Percentiles rank a stretch among this genome's conserved stretches.
phyloP scores from a whole-genome alignment of 1,284 basidiomycete genomes.

The Schizophyllum amplum region DNA sequence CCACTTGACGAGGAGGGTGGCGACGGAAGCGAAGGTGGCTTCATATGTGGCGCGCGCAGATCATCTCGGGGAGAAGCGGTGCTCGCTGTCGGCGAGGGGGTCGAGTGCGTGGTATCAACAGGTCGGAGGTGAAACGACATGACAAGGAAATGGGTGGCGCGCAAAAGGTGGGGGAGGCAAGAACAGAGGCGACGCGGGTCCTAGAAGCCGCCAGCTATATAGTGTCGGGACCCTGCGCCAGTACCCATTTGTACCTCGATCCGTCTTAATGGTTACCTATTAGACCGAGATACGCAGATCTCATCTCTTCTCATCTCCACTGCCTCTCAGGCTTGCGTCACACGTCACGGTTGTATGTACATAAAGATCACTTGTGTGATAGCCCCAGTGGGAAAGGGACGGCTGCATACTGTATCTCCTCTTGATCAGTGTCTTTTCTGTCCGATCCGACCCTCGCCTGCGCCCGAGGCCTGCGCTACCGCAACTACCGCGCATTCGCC shows the following conservation, averaged over 20 bases:
- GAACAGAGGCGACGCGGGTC: conserved; percentile 13
- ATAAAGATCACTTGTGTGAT: background rate
- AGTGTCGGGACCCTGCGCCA: background rate
- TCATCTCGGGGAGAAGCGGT: background rate
- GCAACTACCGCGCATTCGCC: background rate
- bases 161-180: conserved; percentile 12
- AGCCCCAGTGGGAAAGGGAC: background rate
- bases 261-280: background rate
- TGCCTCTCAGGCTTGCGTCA: background rate
- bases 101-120: background rate
- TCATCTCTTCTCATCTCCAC: background rate
- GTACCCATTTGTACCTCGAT: background rate
- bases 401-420: background rate
- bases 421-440: background rate
- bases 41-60: background rate
- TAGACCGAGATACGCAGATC: background rate
- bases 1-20: conserved; percentile 12
- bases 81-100: background rate
- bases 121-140: background rate
- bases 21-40: background rate
- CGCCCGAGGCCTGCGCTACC: background rate
- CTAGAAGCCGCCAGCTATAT: background rate
- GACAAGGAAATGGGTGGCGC: no score
- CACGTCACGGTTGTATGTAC: background rate
- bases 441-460: background rate